Conservation (phyloP, 345 rosid species). For the Lepidium sativum region DNA sequence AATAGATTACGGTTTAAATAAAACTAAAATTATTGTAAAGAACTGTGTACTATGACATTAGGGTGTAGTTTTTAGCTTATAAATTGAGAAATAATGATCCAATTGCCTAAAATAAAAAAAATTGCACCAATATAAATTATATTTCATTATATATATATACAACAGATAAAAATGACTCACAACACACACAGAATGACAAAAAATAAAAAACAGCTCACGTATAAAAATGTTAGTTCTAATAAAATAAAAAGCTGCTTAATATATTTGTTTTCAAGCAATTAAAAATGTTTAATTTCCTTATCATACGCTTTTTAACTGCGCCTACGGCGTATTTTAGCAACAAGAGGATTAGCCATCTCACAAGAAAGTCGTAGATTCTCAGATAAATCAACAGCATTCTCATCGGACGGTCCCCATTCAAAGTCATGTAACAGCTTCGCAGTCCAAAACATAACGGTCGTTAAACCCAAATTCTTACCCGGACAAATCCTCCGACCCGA, state of each 20-base stretch:
- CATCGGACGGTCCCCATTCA: conserved; percentile 42
- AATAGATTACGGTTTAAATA: too few relatives aligned
- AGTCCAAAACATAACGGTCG: conserved; percentile 63
- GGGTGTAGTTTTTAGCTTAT: too few relatives aligned
- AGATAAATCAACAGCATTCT: conserved; percentile 45
- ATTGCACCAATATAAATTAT: not conserved
- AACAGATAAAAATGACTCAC: conserved; percentile 8
- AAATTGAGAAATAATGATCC: too few relatives aligned
- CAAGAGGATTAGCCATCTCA: conserved; percentile 72
- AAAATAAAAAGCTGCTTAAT: not conserved
- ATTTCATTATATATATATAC: conserved; percentile 18
- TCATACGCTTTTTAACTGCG: conserved; percentile 1
- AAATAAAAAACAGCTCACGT: not conserved
- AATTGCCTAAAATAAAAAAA: too few relatives aligned
- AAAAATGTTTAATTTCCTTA: not conserved
- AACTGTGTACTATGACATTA: too few relatives aligned
- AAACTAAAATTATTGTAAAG: too few relatives aligned
- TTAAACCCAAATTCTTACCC: conserved; percentile 57
- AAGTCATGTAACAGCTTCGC: conserved; percentile 64
- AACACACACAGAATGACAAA: not conserved
- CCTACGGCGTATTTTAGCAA: conserved; percentile 37
- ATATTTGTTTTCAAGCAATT: not conserved
- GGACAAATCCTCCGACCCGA: conserved; percentile 84
- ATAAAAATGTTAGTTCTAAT: conserved; percentile 16
- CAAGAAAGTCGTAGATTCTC: conserved; percentile 66